Evolutionary conservation across 129 eudicot genomes (phyloP).

Genomic region (Glebionis coronaria): DNA sequence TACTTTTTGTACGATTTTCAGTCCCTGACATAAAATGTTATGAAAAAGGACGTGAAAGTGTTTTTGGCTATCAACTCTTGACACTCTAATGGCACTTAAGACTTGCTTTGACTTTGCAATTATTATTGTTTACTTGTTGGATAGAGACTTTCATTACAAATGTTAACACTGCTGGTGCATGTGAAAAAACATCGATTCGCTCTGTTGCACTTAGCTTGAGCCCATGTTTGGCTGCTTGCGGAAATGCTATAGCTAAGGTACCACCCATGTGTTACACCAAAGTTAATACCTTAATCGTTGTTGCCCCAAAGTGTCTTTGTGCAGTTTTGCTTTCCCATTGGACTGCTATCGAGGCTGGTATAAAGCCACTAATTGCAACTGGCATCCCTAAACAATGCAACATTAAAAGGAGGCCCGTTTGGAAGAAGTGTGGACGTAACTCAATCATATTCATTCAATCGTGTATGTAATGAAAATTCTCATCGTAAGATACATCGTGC

Average conservation of each 20-base stretch:
- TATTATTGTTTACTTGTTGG: constrained; percentile 32
- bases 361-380: constrained; percentile 60
- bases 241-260: constrained; percentile 43
- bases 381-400: constrained; percentile 67
- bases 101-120: constrained; percentile 14
- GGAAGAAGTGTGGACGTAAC: constrained; percentile 75
- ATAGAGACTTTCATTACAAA: constrained; percentile 17
- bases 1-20: too few relatives aligned
- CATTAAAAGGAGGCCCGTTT: constrained; percentile 48
- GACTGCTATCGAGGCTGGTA: constrained; percentile 54
- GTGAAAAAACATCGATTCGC: constrained; percentile 57
- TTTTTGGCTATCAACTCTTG: not conserved
- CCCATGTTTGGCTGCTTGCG: constrained; percentile 58
- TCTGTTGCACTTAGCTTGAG: constrained; percentile 67
- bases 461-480: not conserved
- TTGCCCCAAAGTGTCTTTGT: constrained; percentile 60
- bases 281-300: constrained; percentile 45
- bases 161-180: constrained; percentile 49
- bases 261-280: constrained; percentile 53
- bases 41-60: too few relatives aligned
- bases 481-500: constrained; percentile 31
- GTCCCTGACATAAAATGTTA: too few relatives aligned
- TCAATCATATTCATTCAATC: not conserved
- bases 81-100: constrained; percentile 39
- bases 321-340: constrained; percentile 59